phyloP scores from a whole-genome alignment of 2,329 filamentous ascomycete species.

The Graphilbum fragrans region DNA sequence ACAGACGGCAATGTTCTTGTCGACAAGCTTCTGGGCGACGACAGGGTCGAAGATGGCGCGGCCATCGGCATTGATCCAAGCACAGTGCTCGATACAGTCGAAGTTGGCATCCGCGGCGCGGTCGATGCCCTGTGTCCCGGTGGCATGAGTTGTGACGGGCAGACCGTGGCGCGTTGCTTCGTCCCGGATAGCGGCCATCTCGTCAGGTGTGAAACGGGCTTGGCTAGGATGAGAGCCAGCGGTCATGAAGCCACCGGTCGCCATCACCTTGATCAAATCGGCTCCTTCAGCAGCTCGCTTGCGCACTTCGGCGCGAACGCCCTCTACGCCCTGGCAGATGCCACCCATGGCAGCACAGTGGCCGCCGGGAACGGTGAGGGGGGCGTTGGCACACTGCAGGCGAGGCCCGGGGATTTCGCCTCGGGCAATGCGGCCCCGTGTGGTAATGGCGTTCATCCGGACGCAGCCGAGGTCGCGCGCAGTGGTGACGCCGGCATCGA shows the following conservation, averaged over 20 bases:
- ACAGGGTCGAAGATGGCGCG: constrained; percentile 3
- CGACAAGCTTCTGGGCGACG: constrained; percentile 6
- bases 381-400: constrained; percentile 9
- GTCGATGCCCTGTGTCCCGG: constrained; percentile 9
- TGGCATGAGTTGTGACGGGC: constrained; percentile 8
- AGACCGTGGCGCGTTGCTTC: constrained; percentile 6
- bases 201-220: constrained; percentile 5
- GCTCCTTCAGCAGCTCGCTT: constrained; percentile 8
- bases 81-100: constrained; percentile 10
- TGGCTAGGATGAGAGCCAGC: constrained; percentile 7
- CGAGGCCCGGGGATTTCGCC: constrained; percentile 7
- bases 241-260: constrained; percentile 10
- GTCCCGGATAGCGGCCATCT: constrained; percentile 8
- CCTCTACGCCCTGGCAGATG: constrained; percentile 5
- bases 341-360: constrained; percentile 8
- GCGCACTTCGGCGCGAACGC: constrained; percentile 7
- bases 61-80: constrained; percentile 6
- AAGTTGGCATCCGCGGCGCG: constrained; percentile 7
- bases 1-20: constrained; percentile 7
- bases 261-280: constrained; percentile 10
- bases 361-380: constrained; percentile 8
- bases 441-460: constrained; percentile 3
- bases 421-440: constrained; percentile 4
- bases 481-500: constrained; percentile 9
- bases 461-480: constrained; percentile 7